Evolutionary conservation across 1,284 basidiomycete genomes (phyloP).

Genomic region (Leccinum solheimii): DNA sequence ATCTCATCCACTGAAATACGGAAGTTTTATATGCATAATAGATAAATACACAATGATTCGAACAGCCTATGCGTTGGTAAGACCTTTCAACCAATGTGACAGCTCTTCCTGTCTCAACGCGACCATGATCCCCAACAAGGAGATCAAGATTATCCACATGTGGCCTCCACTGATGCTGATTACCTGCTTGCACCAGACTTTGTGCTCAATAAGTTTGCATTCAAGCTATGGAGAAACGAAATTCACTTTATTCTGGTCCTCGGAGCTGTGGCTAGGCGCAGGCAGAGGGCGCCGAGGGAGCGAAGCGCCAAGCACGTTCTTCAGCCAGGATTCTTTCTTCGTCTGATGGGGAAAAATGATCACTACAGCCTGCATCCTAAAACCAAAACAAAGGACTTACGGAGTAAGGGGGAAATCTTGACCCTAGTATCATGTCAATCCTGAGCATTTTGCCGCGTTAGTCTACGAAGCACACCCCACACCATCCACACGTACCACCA

Average conservation of each 20-base stretch:
- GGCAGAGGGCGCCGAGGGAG: slow-evolving; percentile 21
- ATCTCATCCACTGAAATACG: background rate
- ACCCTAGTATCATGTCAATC: slow-evolving; percentile 54
- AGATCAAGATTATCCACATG: slow-evolving; percentile 8
- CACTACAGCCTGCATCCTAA: background rate
- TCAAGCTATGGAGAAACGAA: background rate
- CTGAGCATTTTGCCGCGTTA: slow-evolving; percentile 34
- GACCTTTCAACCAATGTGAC: slow-evolving; percentile 1
- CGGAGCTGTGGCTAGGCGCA: background rate
- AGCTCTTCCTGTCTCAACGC: slow-evolving; percentile 6
- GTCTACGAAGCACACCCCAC: background rate
- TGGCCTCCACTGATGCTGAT: background rate
- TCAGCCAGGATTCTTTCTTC: slow-evolving; percentile 30
- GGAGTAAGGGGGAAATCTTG: slow-evolving; percentile 68
- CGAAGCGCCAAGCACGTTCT: slow-evolving; percentile 11
- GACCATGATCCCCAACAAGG: slow-evolving; percentile 9
- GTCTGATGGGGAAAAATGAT: slow-evolving; percentile 5
- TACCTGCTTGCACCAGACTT: slow-evolving; percentile 11
- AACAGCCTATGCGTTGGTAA: slow-evolving; percentile 9
- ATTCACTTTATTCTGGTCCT: slow-evolving; percentile 14
- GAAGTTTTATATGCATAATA: background rate
- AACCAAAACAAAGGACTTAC: slow-evolving; percentile 35
- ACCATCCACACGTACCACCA: slow-evolving; percentile 45
- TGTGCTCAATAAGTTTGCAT: slow-evolving; percentile 14
- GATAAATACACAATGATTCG: background rate